A percentile compares a stretch with the other conserved stretches of the same genome.
These are phyloP conservation scores for Teunomyces kruisii DNA, from an alignment of 805 yeast species.

Conservation along the genomic window DNA sequence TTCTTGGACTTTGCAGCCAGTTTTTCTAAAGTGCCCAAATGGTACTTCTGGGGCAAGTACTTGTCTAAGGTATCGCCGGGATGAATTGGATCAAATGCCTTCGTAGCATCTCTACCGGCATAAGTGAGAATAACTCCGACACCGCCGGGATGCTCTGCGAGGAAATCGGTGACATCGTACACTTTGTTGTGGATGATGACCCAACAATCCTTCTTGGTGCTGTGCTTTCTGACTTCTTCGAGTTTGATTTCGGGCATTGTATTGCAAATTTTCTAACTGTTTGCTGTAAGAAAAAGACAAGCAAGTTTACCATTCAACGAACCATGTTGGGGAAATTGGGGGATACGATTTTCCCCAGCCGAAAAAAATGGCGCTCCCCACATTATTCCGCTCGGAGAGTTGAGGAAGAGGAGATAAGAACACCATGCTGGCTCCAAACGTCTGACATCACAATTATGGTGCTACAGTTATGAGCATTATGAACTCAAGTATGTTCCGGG, in stretches of 20 bases:
- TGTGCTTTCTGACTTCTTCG: conserved; percentile 46
- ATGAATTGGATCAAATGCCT: conserved; percentile 85
- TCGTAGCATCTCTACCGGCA: conserved; percentile 62
- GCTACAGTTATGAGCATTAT: too few species aligned
- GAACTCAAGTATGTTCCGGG: too few species aligned
- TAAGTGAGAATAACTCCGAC: conserved; percentile 51
- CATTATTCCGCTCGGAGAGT: too few species aligned
- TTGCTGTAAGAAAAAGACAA: not conserved
- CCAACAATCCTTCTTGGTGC: conserved; percentile 70
- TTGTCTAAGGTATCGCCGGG: conserved; percentile 82
- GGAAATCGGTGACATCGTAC: conserved; percentile 70
- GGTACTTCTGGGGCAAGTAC: conserved; percentile 49
- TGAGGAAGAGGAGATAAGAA: too few species aligned
- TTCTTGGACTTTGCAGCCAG: conserved; percentile 1
- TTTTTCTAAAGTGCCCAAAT: conserved; percentile 34
- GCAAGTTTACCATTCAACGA: not conserved
- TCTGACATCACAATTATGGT: too few species aligned
- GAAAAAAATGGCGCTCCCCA: too few species aligned
- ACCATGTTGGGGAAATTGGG: not conserved
- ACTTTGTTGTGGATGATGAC: conserved; percentile 76
- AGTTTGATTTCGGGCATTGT: conserved; percentile 1
- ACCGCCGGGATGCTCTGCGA: conserved; percentile 64
- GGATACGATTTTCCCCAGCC: not conserved
- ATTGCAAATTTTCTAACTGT: not conserved
- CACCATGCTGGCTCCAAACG: too few species aligned